These are phyloP conservation scores for Pichia paraexigua DNA, from an alignment of 805 yeast species.

Conservation along the genomic window DNA sequence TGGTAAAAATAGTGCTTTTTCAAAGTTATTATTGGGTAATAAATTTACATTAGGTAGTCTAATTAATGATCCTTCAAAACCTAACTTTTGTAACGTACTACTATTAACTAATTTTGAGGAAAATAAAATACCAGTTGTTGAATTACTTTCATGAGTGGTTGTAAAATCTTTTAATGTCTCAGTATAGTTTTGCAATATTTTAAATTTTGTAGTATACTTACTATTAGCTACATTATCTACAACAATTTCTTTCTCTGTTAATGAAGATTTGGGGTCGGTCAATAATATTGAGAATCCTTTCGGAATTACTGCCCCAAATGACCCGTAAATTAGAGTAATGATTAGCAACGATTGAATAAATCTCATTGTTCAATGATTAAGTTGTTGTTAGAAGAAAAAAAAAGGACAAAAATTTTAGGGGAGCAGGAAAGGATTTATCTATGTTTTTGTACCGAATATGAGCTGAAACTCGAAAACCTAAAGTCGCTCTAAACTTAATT, in stretches of 20 bases:
- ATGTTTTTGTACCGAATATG: too few relatives aligned
- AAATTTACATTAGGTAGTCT: neutral
- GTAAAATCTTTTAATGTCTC: constrained; percentile 12
- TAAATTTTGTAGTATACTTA: neutral
- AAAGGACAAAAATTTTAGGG: neutral
- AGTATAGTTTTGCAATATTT: constrained; percentile 8
- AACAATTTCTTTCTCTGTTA: neutral
- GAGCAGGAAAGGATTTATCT: neutral
- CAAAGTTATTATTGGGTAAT: neutral
- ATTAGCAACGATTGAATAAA: neutral
- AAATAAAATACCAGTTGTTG: constrained; percentile 20
- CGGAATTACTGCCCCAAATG: constrained; percentile 2
- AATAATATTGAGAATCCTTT: neutral
- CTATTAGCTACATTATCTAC: neutral
- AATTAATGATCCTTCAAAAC: constrained; percentile 11
- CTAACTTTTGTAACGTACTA: constrained; percentile 9
- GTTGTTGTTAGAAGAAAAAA: neutral
- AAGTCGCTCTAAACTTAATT: neutral
- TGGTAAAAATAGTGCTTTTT: constrained; percentile 25
- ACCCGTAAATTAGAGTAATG: neutral
- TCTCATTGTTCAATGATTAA: neutral
- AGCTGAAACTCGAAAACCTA: too few relatives aligned
- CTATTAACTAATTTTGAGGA: constrained; percentile 11
- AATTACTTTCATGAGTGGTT: constrained; percentile 11
- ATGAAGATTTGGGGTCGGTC: neutral